Evolutionary conservation across 2,329 filamentous ascomycete genomes (phyloP), one percentile per base, ranked within the genome.

Genomic region (Neophaeococcomyces aloes): DNA sequence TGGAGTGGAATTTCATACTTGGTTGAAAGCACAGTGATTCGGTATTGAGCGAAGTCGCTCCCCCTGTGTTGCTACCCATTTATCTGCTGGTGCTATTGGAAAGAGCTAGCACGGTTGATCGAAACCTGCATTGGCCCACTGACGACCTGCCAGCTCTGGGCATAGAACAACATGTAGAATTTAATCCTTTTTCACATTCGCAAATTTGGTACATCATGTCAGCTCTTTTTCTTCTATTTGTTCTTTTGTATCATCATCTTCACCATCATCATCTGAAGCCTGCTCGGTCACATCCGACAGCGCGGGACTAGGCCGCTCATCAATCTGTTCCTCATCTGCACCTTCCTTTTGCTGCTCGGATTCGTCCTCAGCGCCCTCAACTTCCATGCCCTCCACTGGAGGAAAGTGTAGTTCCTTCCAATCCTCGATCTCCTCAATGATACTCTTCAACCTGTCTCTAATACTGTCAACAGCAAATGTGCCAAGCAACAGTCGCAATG

Each of bases 381-480:
- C 48, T 19, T 51, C 49, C 17, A 44, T 45, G n/a, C 52, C 51
- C 23, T 67, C 65, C 18, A 59, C 51, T 11, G 60, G 51, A 7
- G 71, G 70, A 50, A 86, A 88, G 60, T 85, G 85, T 23, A 93
- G 67, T 59, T 89, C 81, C 57, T 88, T 91, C 86, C 86, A 94
- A 59, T 93, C 86, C 65, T 93, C 86, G 53, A 93, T 76, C 68
- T 98, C 91, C 63, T 96, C 91, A 10, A 88, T 95, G 31, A 96
- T 86, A 48, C 83, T 89, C 52, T 86, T 76, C 57, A 96, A 65
- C 15, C 89, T 74, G 65, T 98, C 91, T 13, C 91, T 72, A 39
- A 96, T 93, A 61, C 88, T 95, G 62, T 98, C 89, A 29, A 96
- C 89, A 1, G 91, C 89, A 65, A 94, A 96, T 52, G 81, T 93